A percentile compares a stretch with the other conserved stretches of the same genome.
Evolutionary conservation across 225 moss, liverwort and hornwort genomes (phyloP).

Genomic region (Ulota crispa): DNA sequence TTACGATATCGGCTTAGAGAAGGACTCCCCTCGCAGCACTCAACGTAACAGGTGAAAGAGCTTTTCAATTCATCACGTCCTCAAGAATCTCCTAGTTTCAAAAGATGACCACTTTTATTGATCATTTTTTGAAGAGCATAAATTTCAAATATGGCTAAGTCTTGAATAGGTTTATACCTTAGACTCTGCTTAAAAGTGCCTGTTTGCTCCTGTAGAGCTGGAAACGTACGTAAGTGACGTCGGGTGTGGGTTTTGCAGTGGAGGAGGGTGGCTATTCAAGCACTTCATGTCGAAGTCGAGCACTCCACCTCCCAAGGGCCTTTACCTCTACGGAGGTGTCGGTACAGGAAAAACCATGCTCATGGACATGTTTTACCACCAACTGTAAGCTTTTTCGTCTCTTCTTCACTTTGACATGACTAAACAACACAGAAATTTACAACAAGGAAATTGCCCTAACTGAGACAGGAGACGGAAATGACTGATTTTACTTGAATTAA

Average conservation of each 20-base stretch:
- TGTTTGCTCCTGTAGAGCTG: too few relatives aligned
- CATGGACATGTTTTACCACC: slow-evolving; percentile 86
- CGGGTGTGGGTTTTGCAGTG: slow-evolving; percentile 37
- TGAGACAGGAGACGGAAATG: background rate
- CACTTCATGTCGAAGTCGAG: slow-evolving; percentile 59
- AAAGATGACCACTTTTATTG: background rate
- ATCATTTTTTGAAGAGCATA: background rate
- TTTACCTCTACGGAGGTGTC: slow-evolving; percentile 86
- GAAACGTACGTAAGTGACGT: background rate
- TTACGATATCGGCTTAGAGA: slow-evolving; percentile 51
- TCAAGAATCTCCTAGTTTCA: background rate
- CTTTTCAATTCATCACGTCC: background rate
- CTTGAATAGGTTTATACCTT: too few relatives aligned
- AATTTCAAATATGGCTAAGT: background rate
- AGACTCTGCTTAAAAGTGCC: too few relatives aligned
- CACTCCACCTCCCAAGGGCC: slow-evolving; percentile 54
- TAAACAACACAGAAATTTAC: background rate
- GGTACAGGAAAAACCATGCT: slow-evolving; percentile 98
- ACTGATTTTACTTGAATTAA: background rate
- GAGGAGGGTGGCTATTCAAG: slow-evolving; percentile 73
- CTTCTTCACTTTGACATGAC: background rate
- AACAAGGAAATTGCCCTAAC: background rate
- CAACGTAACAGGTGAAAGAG: slow-evolving; percentile 40
- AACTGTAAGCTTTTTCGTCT: slow-evolving; percentile 51
- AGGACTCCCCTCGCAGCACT: slow-evolving; percentile 39